phyloP scores from a whole-genome alignment of 768 basidiomycete species.

The Rhodotorula diobovata region DNA sequence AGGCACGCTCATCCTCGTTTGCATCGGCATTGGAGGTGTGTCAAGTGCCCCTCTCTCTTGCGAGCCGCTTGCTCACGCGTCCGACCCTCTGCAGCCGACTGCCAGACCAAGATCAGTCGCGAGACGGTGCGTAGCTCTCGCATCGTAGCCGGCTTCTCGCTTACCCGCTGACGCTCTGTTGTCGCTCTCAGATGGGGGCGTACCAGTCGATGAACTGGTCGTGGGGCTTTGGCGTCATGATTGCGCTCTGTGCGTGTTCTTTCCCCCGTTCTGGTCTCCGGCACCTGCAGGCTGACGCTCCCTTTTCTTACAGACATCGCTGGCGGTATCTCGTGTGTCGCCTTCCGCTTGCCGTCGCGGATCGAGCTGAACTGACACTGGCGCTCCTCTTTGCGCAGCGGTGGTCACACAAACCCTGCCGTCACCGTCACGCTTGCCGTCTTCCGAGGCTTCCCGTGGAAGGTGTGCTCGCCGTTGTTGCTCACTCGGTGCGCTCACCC shows the following conservation, averaged over 20 bases:
- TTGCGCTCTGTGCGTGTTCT: conserved; percentile 4
- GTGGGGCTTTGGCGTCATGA: conserved; percentile 35
- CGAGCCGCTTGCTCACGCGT: neutral
- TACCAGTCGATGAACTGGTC: conserved; percentile 9
- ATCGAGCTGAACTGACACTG: neutral
- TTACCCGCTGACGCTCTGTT: fast-evolving
- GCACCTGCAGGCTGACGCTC: neutral
- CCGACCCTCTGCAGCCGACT: conserved; percentile 1
- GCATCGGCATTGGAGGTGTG: conserved; percentile 29
- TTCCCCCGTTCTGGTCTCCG: fast-evolving
- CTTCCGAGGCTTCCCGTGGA: conserved; percentile 37
- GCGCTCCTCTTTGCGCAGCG: neutral
- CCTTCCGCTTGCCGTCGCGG: neutral
- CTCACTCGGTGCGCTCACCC: too few relatives aligned
- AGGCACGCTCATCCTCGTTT: conserved; percentile 16
- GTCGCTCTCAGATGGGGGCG: neutral
- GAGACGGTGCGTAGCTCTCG: neutral
- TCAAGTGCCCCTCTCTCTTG: neutral
- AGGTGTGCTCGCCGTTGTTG: conserved; percentile 2
- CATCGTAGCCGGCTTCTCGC: neutral
- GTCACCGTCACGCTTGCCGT: conserved; percentile 24
- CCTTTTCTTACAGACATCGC: conserved; percentile 12
- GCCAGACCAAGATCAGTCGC: conserved; percentile 28
- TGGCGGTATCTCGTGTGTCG: conserved; percentile 25
- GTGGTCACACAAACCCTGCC: conserved; percentile 33